Evolutionary conservation across 148 eudicot species (phyloP).

Genomic region (Agrostemma githago): DNA sequence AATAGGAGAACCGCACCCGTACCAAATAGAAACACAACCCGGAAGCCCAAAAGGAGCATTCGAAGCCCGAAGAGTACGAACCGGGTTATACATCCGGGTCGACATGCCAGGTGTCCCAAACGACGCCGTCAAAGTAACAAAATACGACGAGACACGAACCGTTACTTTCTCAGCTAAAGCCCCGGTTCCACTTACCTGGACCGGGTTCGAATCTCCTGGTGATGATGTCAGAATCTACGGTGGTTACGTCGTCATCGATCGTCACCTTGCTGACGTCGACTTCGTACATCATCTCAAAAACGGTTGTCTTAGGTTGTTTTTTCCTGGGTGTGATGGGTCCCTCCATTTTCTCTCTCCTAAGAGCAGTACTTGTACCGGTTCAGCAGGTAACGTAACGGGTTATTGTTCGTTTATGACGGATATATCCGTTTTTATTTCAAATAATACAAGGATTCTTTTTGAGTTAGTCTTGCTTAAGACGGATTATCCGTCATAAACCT

Average conservation of each 20-base stretch:
- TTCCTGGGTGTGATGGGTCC: constrained; percentile 12
- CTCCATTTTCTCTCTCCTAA: constrained; percentile 16
- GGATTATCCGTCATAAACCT: too few relatives aligned
- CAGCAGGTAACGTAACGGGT: too few relatives aligned
- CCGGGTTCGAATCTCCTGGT: neutral
- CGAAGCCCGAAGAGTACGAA: neutral
- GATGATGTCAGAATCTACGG: constrained; percentile 6
- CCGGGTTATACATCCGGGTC: constrained; percentile 3
- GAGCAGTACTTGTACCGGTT: too few relatives aligned
- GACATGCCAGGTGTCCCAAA: constrained; percentile 12
- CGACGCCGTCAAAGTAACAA: neutral
- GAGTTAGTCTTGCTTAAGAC: too few relatives aligned
- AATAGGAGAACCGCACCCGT: neutral
- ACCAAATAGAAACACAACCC: neutral
- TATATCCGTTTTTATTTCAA: too few relatives aligned
- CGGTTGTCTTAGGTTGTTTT: constrained; percentile 12
- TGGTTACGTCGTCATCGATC: constrained; percentile 10
- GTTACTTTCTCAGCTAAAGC: constrained; percentile 7
- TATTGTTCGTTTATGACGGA: too few relatives aligned
- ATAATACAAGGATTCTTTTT: too few relatives aligned
- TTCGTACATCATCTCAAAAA: neutral
- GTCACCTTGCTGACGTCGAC: neutral
- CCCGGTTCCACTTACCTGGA: neutral
- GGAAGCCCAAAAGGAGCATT: neutral
- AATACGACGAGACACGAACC: neutral